Evolutionary conservation across 495 filamentous ascomycete species (phyloP).

Genomic region (Oidiodendron maius): DNA sequence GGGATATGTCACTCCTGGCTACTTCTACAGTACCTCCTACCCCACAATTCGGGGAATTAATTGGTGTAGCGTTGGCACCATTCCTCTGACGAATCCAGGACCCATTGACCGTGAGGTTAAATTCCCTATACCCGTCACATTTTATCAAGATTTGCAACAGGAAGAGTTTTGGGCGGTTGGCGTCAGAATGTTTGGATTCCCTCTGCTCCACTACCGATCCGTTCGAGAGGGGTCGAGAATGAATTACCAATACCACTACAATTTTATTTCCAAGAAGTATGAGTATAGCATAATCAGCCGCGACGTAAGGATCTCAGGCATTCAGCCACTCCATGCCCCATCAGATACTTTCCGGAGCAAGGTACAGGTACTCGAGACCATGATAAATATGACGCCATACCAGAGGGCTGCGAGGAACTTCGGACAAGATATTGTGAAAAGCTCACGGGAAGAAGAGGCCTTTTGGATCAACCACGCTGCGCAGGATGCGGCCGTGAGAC

Average conservation of each 20-base stretch:
- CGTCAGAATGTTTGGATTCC: constrained; percentile 2
- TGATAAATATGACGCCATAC: background rate
- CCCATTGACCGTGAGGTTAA: background rate
- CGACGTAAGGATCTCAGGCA: background rate
- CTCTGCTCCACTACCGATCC: background rate
- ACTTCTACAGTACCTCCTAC: too few relatives aligned
- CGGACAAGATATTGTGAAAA: background rate
- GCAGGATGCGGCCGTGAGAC: background rate
- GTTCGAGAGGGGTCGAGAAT: constrained; percentile 1
- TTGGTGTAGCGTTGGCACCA: too few relatives aligned
- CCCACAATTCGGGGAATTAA: too few relatives aligned
- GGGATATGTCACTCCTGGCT: background rate
- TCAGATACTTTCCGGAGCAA: background rate
- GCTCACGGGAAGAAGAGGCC: background rate
- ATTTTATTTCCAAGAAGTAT: background rate
- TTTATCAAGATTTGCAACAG: constrained; percentile 10
- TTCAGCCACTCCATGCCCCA: background rate
- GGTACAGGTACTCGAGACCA: background rate
- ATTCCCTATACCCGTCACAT: constrained; percentile 6
- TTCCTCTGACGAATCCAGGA: background rate
- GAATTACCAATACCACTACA: background rate
- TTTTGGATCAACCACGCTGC: background rate
- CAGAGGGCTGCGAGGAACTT: background rate
- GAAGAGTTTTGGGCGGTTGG: constrained; percentile 7
- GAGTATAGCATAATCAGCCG: background rate